phyloP scores from a whole-genome alignment of 2,329 filamentous ascomycete species.

The Alternaria atra region DNA sequence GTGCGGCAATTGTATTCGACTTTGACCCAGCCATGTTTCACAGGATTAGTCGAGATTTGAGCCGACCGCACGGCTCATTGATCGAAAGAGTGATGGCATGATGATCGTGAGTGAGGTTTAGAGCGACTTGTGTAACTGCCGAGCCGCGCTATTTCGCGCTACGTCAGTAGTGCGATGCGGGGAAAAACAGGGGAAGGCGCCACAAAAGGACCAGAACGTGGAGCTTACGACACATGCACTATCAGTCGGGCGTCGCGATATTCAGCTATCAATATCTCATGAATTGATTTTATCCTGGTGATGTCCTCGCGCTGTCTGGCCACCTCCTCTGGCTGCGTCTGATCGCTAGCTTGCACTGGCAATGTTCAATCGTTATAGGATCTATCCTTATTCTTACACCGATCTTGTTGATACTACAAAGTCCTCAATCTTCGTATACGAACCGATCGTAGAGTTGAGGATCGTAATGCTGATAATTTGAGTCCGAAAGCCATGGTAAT shows the following conservation, averaged over 20 bases:
- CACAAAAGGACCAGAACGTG: background rate
- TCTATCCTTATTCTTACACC: background rate
- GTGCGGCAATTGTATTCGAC: constrained; percentile 9
- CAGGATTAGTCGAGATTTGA: background rate
- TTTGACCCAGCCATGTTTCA: background rate
- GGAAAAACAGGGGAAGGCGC: constrained; percentile 10
- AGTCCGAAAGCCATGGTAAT: background rate
- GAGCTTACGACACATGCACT: background rate
- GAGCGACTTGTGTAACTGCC: constrained; percentile 16
- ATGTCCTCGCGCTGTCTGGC: too few species aligned
- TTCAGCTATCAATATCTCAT: background rate
- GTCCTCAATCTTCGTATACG: background rate
- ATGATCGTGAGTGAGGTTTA: background rate
- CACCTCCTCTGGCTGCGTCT: background rate
- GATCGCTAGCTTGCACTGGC: background rate
- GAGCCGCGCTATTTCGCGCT: constrained; percentile 10
- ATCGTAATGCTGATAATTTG: background rate
- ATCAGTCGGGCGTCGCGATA: background rate
- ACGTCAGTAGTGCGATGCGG: constrained; percentile 18
- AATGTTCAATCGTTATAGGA: background rate
- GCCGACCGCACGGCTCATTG: background rate
- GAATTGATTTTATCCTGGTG: background rate
- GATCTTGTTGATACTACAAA: background rate
- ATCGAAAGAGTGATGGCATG: constrained; percentile 1
- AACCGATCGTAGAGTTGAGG: background rate